phyloP scores from a whole-genome alignment of 2,329 filamentous ascomycete genomes.

The Rhinocladiella mackenziei region DNA sequence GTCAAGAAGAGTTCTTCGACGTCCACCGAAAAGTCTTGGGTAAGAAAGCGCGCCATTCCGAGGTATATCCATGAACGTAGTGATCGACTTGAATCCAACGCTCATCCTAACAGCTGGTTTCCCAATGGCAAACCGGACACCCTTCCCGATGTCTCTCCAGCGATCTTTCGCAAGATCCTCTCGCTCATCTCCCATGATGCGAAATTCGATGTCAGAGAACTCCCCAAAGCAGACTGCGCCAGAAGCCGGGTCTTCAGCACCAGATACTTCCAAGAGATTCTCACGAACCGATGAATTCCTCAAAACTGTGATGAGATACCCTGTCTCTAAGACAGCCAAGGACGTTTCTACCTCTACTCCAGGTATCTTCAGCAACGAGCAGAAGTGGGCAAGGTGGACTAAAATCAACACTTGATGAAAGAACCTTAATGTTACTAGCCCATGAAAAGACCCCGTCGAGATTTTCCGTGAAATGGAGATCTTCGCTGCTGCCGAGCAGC shows the following conservation, averaged over 20 bases:
- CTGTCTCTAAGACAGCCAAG: background rate
- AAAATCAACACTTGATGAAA: conserved; percentile 6
- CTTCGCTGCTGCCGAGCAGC: conserved; percentile 4
- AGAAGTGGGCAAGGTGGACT: conserved; percentile 9
- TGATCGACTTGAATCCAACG: background rate
- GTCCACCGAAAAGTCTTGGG: conserved; percentile 11
- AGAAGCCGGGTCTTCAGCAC: background rate
- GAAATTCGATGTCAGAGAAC: conserved; percentile 1
- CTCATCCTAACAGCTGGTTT: too few relatives aligned
- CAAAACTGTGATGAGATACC: conserved; percentile 1
- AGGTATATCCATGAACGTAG: conserved; percentile 7
- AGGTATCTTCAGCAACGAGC: conserved; percentile 5
- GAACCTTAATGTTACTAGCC: conserved; percentile 3
- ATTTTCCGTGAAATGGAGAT: conserved; percentile 9
- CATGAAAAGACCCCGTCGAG: conserved; percentile 4
- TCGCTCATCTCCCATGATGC: conserved; percentile 11
- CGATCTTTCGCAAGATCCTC: conserved; percentile 10
- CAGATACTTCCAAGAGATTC: conserved; percentile 4
- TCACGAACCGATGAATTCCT: conserved; percentile 4
- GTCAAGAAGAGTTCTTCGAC: conserved; percentile 12
- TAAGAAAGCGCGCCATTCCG: background rate
- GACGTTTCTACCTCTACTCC: background rate
- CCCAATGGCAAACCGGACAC: conserved; percentile 9
- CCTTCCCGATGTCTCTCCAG: conserved; percentile 3
- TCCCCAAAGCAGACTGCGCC: background rate